Conservation (phyloP, 208 protist genomes). For the Baffinella frigidus region DNA sequence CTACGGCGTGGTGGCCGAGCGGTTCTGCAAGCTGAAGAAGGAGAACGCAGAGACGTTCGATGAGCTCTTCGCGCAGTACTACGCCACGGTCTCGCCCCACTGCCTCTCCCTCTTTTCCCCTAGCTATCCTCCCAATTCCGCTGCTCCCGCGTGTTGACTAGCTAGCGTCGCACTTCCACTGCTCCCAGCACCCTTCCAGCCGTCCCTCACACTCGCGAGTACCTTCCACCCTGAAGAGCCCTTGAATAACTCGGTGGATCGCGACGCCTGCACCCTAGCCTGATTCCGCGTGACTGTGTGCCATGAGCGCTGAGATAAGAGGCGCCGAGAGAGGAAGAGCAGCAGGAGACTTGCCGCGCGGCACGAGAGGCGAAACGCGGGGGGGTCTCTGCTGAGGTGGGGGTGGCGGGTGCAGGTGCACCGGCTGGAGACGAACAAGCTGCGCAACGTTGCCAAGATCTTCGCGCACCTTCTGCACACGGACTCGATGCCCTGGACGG, state of each 20-base stretch:
- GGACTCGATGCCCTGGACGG: conserved; percentile 88
- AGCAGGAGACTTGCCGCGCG: too few relatives aligned
- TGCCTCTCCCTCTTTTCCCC: not conserved
- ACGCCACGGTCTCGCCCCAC: conserved; percentile 77
- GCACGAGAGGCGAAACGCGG: too few relatives aligned
- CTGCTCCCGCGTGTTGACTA: not conserved
- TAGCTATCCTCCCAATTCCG: not conserved
- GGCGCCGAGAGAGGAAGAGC: too few relatives aligned
- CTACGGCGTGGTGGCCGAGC: conserved; percentile 1
- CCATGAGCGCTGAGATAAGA: too few relatives aligned
- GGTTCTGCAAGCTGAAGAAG: conserved; percentile 53
- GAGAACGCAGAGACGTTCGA: conserved; percentile 66
- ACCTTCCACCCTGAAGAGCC: too few relatives aligned
- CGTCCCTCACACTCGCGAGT: not conserved
- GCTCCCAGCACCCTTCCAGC: not conserved
- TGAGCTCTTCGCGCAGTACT: conserved; percentile 80
- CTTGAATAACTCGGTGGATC: too few relatives aligned
- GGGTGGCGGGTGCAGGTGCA: conserved; percentile 65
- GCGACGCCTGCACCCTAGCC: too few relatives aligned
- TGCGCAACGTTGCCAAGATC: conserved; percentile 94
- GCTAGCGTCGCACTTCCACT: not conserved
- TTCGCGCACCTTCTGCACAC: conserved; percentile 88
- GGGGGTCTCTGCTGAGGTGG: too few relatives aligned
- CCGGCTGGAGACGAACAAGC: conserved; percentile 90
- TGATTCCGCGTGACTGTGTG: too few relatives aligned